phyloP scores from a whole-genome alignment of 2,329 filamentous ascomycete genomes.

The Coleophoma cylindrospora region DNA sequence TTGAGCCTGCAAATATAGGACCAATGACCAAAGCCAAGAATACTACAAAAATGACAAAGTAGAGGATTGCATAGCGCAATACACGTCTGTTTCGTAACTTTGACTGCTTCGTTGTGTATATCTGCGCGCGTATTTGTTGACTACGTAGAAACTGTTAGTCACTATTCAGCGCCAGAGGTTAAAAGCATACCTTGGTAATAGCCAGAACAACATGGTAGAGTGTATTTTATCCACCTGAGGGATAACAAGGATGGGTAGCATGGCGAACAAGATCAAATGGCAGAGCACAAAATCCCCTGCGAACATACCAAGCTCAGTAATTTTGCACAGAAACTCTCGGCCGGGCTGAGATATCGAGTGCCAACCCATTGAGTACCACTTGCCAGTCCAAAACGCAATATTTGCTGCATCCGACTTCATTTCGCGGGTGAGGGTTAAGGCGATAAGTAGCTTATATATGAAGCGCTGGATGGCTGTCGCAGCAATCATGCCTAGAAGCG shows the following conservation, averaged over 20 bases:
- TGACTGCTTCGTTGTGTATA: conserved; percentile 98
- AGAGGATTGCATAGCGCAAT: conserved; percentile 90
- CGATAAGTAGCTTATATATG: conserved; percentile 90
- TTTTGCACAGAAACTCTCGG: conserved; percentile 97
- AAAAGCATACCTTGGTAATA: conserved; percentile 83
- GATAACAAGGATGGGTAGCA: conserved; percentile 78
- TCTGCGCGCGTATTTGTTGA: conserved; percentile 96
- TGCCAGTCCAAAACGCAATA: conserved; percentile 99
- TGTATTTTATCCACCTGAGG: conserved; percentile 94
- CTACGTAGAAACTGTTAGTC: conserved; percentile 41
- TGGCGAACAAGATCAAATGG: conserved; percentile 85
- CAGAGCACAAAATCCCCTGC: conserved; percentile 90
- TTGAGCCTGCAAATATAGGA: conserved; percentile 68
- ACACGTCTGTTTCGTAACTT: conserved; percentile 91
- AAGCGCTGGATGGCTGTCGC: conserved; percentile 87
- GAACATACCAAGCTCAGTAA: conserved; percentile 95
- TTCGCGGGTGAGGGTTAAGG: conserved; percentile 81
- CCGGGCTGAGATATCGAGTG: conserved; percentile 92
- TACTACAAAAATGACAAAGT: conserved; percentile 79
- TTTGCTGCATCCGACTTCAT: conserved; percentile 95
- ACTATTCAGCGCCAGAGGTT: background rate
- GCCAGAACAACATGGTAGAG: conserved; percentile 98
- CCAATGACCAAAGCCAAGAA: conserved; percentile 79
- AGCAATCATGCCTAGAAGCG: conserved; percentile 85
- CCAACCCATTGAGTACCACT: conserved; percentile 99